phyloP scores from a whole-genome alignment of 2,329 filamentous ascomycete genomes.

The Arthrobotrys megalospora region DNA sequence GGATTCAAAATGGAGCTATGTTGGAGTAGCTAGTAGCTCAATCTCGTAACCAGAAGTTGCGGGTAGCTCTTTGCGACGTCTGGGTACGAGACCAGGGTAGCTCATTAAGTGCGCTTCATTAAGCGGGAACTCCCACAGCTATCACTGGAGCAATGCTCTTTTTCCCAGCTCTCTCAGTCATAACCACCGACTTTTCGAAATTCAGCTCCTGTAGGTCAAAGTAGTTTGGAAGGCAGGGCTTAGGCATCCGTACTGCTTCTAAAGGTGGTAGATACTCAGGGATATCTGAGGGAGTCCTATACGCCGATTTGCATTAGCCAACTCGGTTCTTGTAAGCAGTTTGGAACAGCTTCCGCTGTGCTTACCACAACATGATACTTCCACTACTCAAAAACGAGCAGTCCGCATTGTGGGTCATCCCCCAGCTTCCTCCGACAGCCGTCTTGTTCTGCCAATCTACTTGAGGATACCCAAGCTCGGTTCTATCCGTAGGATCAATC shows the following conservation, averaged over 20 bases:
- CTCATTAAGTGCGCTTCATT: neutral
- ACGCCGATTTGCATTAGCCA: neutral
- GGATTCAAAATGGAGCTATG: no score
- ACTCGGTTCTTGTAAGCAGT: neutral
- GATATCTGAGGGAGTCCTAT: conserved; percentile 22
- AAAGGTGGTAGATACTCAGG: conserved; percentile 1
- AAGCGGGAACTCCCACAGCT: neutral
- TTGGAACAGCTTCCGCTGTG: neutral
- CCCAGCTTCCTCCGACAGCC: conserved; percentile 26
- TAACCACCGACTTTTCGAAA: neutral
- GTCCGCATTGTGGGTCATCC: conserved; percentile 3
- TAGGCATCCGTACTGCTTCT: conserved; percentile 14
- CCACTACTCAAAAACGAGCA: conserved; percentile 28
- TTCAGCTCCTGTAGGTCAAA: conserved; percentile 26
- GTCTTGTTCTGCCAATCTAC: conserved; percentile 13
- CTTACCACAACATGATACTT: conserved; percentile 27
- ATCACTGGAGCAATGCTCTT: neutral
- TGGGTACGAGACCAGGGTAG: neutral
- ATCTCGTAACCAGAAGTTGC: no score
- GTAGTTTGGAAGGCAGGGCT: conserved; percentile 12
- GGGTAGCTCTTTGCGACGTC: no score
- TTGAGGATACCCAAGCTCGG: conserved; percentile 2
- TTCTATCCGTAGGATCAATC: neutral
- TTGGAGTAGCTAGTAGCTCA: no score
- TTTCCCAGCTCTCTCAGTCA: neutral